Evolutionary conservation across 2,329 filamentous ascomycete species (phyloP).

Genomic region (Talaromyces islandicus): DNA sequence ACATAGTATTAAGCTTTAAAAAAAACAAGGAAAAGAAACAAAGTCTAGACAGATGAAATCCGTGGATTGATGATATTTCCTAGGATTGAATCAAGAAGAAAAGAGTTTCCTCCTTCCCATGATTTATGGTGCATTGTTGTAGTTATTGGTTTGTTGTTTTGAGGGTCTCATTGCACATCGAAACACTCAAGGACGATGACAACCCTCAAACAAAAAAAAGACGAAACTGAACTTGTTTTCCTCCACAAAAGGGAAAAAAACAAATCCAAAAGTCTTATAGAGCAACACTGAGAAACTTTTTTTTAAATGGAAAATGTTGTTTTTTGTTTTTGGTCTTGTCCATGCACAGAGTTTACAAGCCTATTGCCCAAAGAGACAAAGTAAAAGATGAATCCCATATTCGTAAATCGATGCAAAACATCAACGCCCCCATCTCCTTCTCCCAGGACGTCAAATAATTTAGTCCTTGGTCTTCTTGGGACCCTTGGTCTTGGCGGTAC

Average conservation of each 20-base stretch:
- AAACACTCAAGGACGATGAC: too few species aligned
- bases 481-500: constrained; percentile 97
- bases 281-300: not conserved
- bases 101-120: not conserved
- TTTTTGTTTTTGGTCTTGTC: not conserved
- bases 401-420: constrained; percentile 1
- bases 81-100: not conserved
- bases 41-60: not conserved
- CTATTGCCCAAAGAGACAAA: constrained; percentile 1
- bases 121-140: not conserved
- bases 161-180: too few species aligned
- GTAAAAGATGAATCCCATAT: not conserved
- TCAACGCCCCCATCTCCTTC: constrained; percentile 8
- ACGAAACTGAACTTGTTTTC: not conserved
- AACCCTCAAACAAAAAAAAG: too few species aligned
- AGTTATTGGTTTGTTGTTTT: not conserved
- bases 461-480: constrained; percentile 88
- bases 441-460: constrained; percentile 26
- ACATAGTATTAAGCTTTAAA: not conserved
- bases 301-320: not conserved
- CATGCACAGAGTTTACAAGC: constrained; percentile 1
- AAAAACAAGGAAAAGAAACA: not conserved
- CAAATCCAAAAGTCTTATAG: not conserved
- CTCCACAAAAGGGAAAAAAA: not conserved
- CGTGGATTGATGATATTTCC: not conserved